Evolutionary conservation across 2,329 filamentous ascomycete genomes (phyloP).

Genomic region (Trichoderma sp.): DNA sequence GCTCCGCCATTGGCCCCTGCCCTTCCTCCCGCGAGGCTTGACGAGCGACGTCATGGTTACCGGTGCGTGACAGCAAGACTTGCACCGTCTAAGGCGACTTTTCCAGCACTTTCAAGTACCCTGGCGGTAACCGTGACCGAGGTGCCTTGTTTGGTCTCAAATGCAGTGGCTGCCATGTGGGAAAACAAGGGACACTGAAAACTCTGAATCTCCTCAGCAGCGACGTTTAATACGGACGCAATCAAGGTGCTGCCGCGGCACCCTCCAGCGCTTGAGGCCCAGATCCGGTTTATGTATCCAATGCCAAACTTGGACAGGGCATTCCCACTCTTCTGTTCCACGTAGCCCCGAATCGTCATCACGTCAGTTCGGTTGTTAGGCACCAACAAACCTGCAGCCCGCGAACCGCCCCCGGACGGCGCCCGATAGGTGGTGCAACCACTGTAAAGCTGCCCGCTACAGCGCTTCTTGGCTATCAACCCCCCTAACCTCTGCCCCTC

Average conservation of each 20-base stretch:
- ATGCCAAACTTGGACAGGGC: too few relatives aligned
- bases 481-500: slow-evolving; percentile 16
- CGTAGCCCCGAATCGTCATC: background rate
- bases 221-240: too few relatives aligned
- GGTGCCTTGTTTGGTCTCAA: slow-evolving; percentile 10
- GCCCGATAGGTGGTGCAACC: slow-evolving; percentile 25
- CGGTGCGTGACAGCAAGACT: slow-evolving; percentile 10
- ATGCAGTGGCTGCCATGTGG: background rate
- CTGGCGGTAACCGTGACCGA: background rate
- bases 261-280: too few relatives aligned
- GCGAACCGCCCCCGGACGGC: slow-evolving; percentile 1
- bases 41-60: slow-evolving; percentile 23
- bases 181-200: too few relatives aligned
- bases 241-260: too few relatives aligned
- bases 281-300: background rate
- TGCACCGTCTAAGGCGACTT: background rate
- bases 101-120: background rate
- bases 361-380: slow-evolving; percentile 1
- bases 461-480: too few relatives aligned
- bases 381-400: slow-evolving; percentile 18
- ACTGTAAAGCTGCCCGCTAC: slow-evolving; percentile 16
- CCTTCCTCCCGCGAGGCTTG: background rate
- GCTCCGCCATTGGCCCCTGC: slow-evolving; percentile 20
- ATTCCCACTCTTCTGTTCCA: too few relatives aligned
- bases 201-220: too few relatives aligned